Percentiles rank a stretch among this genome's conserved stretches.
Evolutionary conservation across 129 eudicot genomes (phyloP).

Genomic region (Pulicaria dysenterica): DNA sequence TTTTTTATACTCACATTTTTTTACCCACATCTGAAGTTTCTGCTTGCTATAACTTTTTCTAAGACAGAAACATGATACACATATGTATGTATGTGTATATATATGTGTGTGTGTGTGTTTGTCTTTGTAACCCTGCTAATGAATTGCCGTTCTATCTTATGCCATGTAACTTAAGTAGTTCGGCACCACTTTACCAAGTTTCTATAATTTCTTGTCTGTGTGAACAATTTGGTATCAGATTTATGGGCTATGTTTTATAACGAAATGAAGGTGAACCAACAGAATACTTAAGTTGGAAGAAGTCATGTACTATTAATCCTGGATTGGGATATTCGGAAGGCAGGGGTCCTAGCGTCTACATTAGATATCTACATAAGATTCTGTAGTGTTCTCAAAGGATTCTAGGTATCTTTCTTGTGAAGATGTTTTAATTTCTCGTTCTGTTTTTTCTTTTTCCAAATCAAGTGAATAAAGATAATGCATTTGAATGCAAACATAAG

Average conservation of each 20-base stretch:
- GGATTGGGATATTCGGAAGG: not conserved
- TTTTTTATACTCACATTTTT: too few species aligned
- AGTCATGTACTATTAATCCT: not conserved
- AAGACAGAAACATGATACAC: too few species aligned
- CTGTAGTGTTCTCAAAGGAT: not conserved
- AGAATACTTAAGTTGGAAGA: not conserved
- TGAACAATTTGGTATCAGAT: not conserved
- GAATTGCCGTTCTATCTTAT: not conserved
- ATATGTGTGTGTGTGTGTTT: too few species aligned
- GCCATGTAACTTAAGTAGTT: not conserved
- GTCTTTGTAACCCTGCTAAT: not conserved
- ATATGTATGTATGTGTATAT: too few species aligned
- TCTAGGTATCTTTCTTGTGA: not conserved
- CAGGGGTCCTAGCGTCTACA: too few species aligned
- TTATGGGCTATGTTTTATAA: not conserved
- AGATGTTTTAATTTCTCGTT: not conserved
- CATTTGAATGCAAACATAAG: not conserved
- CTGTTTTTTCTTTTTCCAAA: not conserved
- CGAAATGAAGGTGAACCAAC: not conserved
- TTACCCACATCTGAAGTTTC: too few species aligned
- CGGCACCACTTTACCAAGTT: not conserved
- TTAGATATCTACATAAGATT: not conserved
- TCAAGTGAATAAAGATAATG: not conserved
- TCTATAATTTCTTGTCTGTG: not conserved
- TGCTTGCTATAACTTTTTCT: too few species aligned